A percentile compares a stretch with the other conserved stretches of the same genome.
Evolutionary conservation across 176 grass and related monocot species (phyloP).

Genomic region (Eleusine coracana): DNA sequence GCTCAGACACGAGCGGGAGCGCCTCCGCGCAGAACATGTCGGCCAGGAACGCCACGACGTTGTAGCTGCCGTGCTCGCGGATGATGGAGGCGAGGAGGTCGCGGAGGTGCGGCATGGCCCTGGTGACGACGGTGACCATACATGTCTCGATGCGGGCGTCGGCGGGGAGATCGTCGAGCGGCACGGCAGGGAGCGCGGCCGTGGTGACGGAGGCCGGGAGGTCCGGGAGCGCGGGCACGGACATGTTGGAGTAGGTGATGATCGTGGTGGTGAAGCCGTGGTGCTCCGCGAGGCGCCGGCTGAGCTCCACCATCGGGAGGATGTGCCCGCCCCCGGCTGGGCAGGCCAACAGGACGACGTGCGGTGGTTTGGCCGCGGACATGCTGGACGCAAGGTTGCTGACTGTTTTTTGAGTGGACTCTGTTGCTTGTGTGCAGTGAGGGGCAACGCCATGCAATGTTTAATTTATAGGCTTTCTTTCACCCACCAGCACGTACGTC

Average conservation of each 20-base stretch:
- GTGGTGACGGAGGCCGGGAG: slow-evolving; percentile 42
- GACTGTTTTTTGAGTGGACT: too few relatives aligned
- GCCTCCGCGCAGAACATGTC: slow-evolving; percentile 47
- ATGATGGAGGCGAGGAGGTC: slow-evolving; percentile 8
- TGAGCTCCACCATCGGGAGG: slow-evolving; percentile 46
- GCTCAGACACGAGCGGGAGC: slow-evolving; percentile 40
- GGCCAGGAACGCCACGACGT: slow-evolving; percentile 44
- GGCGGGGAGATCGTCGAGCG: slow-evolving; percentile 54
- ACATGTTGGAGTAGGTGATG: slow-evolving; percentile 55
- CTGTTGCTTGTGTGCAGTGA: too few relatives aligned
- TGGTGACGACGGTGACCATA: slow-evolving; percentile 22
- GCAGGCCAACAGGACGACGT: slow-evolving; percentile 53
- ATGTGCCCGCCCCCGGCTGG: slow-evolving; percentile 56
- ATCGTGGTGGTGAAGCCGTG: slow-evolving; percentile 53
- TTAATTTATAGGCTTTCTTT: too few relatives aligned
- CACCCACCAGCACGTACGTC: too few relatives aligned
- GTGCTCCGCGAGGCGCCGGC: slow-evolving; percentile 32
- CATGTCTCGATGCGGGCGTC: neutral
- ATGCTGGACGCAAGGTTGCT: too few relatives aligned
- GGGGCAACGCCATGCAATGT: too few relatives aligned
- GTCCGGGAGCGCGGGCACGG: slow-evolving; percentile 29
- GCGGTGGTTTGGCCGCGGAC: neutral
- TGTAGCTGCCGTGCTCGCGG: neutral
- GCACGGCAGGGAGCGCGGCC: slow-evolving; percentile 47
- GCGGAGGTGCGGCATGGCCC: slow-evolving; percentile 30